Base-by-base conservation (phyloP, 495 filamentous ascomycete genomes). In the Neurospora tetrasperma region DNA sequence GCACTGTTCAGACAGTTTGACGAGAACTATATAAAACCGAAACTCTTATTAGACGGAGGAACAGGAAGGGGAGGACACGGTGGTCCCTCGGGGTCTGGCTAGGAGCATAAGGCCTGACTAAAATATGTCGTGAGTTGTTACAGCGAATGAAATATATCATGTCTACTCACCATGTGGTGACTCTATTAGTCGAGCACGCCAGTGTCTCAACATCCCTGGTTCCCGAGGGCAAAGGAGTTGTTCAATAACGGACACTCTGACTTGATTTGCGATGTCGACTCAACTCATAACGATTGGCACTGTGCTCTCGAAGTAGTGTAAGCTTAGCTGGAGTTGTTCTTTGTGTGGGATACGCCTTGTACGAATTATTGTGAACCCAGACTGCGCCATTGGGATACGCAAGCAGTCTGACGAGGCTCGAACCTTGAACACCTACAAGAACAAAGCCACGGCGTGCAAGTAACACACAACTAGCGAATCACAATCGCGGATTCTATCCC, bases 1-100 rank as follows among this genome's bases (percentile, higher is more conserved):
- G 92, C 90, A 16, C 90, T 96, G 88, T 97, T 99, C 81, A 90
- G 90, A 72, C 95, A 97, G 81, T 82, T 99, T 71, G 96, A 99
- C 80, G 96, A 99, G 80, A 93, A 93, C 40, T 98, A 93, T 81
- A 96, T 99, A 80, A 99, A 99, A 85, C 96, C 96, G 11, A 93
- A 89, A 76, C 84, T 99, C 71, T 81, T 99, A 72, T 86, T 99
- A 44, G 95, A 98, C 84, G 83, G 82, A 14, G 83, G 82, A 27
- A 77, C 76, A 27, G 79, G 81, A n/a, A 66, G 78, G 42, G 73
- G 76, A 18, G 76, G 80, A 12, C 73, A 76, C 42, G 48, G 75
- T 54, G 74, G 77, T 69, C n/a, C 42, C 42, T 71, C 41, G 23
- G 66, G 72, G 42, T 20, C 42, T 66, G 44, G 35, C 40, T 35